Percentiles rank a stretch among this genome's conserved stretches.
Conservation (phyloP, 1,139 yeast genomes). For the Sugiyamaella japonica region DNA sequence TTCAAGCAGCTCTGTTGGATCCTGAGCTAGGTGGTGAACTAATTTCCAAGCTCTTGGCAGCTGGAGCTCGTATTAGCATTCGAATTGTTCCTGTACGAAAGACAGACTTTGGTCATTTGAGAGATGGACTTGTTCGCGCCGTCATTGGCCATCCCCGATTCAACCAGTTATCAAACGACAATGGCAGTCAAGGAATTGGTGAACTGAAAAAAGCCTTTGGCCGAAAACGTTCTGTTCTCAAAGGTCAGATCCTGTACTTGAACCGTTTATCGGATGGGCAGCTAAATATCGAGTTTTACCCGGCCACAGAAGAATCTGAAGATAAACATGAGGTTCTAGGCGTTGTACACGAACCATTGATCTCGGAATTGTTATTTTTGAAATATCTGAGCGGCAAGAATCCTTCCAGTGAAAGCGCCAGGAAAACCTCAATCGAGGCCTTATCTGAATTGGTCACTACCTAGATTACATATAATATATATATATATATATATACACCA, state of each 20-base stretch:
- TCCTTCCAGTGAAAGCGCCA: conserved; percentile 53
- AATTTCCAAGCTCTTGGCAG: conserved; percentile 55
- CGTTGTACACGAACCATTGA: conserved; percentile 42
- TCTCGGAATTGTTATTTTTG: conserved; percentile 55
- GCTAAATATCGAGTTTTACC: conserved; percentile 48
- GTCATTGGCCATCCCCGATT: conserved; percentile 55
- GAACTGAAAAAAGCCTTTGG: conserved; percentile 42
- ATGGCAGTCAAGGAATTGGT: conserved; percentile 39
- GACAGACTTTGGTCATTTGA: conserved; percentile 84
- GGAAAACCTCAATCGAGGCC: conserved; percentile 26
- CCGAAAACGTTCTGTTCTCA: conserved; percentile 49
- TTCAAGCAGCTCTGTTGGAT: conserved; percentile 53
- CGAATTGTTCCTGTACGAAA: conserved; percentile 83
- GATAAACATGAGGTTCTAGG: conserved; percentile 43
- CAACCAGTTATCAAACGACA: conserved; percentile 34
- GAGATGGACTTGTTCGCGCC: conserved; percentile 86
- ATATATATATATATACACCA: neutral
- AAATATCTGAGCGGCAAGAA: conserved; percentile 61
- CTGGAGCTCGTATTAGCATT: conserved; percentile 64
- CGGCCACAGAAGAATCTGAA: conserved; percentile 37
- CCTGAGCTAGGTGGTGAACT: conserved; percentile 55
- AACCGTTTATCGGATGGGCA: conserved; percentile 50
- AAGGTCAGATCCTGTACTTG: conserved; percentile 58
- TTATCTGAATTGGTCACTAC: neutral
- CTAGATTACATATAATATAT: neutral